phyloP scores from a whole-genome alignment of 208 protist genomes.

The Phytomonas sp. region DNA sequence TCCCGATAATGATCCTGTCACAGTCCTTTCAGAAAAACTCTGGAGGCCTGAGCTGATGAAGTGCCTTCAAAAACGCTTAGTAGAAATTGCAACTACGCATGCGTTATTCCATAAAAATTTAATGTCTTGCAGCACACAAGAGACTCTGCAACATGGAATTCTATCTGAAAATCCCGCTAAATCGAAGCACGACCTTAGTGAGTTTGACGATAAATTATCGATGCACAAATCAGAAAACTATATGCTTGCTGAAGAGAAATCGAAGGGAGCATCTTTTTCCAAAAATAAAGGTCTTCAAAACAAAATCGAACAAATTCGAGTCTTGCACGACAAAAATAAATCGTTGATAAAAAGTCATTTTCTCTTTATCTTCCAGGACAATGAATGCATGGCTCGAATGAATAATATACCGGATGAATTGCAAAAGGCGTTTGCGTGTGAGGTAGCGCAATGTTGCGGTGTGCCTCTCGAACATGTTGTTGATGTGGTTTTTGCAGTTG shows the following conservation, averaged over 20 bases:
- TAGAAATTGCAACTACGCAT: not conserved
- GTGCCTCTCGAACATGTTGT: slow-evolving; percentile 9
- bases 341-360: slow-evolving; percentile 8
- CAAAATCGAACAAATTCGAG: not conserved
- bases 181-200: not conserved
- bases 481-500: slow-evolving; percentile 7
- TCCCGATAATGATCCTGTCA: not conserved
- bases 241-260: not conserved
- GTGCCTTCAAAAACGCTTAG: not conserved
- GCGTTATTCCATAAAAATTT: not conserved
- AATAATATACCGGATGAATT: slow-evolving; percentile 6
- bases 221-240: not conserved
- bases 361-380: slow-evolving; percentile 12
- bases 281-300: not conserved
- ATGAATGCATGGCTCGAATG: slow-evolving; percentile 13
- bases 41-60: slow-evolving; percentile 1
- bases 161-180: not conserved
- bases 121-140: not conserved
- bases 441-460: slow-evolving; percentile 12
- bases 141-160: not conserved
- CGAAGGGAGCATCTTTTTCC: not conserved
- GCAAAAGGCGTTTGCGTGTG: slow-evolving; percentile 10
- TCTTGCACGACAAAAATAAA: not conserved
- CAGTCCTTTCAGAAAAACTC: not conserved
- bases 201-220: not conserved